These are phyloP conservation scores for Helotiales sp. DNA, from an alignment of 2,329 filamentous ascomycete genomes.

Conservation along the genomic window DNA sequence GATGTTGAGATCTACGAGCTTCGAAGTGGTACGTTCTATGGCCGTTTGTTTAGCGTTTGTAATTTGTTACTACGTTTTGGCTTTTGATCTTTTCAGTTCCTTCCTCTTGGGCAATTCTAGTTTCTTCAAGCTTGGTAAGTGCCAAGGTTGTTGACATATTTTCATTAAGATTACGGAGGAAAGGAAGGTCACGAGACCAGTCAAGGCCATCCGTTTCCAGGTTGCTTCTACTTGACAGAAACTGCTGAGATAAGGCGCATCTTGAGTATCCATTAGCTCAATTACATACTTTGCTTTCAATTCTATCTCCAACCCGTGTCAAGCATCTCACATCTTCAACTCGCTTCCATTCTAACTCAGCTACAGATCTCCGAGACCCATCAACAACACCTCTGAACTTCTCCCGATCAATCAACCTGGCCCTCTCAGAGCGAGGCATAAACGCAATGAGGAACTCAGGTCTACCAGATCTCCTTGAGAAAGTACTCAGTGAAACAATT, in stretches of 20 bases:
- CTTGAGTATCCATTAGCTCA: neutral
- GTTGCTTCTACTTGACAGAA: neutral
- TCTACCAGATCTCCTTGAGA: slow-evolving; percentile 69
- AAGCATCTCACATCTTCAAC: neutral
- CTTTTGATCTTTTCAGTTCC: neutral
- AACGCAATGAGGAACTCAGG: slow-evolving; percentile 79
- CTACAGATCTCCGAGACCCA: slow-evolving; percentile 81
- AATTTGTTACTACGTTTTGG: slow-evolving; percentile 41
- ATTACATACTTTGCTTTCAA: neutral
- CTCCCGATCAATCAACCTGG: slow-evolving; percentile 97
- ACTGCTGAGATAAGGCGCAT: neutral
- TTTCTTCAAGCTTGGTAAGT: neutral
- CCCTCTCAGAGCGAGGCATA: slow-evolving; percentile 91
- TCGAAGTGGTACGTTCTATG: slow-evolving; percentile 70
- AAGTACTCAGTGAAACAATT: slow-evolving; percentile 78
- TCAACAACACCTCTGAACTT: slow-evolving; percentile 88
- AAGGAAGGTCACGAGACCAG: slow-evolving; percentile 7
- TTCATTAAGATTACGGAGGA: neutral
- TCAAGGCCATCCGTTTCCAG: neutral
- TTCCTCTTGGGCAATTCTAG: neutral
- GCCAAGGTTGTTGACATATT: neutral
- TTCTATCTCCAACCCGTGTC: neutral
- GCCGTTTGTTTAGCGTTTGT: neutral
- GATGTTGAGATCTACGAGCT: slow-evolving; percentile 95
- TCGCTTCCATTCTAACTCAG: neutral